phyloP scores from a whole-genome alignment of 176 grass and related monocot genomes.

The Ensete glaucum region DNA sequence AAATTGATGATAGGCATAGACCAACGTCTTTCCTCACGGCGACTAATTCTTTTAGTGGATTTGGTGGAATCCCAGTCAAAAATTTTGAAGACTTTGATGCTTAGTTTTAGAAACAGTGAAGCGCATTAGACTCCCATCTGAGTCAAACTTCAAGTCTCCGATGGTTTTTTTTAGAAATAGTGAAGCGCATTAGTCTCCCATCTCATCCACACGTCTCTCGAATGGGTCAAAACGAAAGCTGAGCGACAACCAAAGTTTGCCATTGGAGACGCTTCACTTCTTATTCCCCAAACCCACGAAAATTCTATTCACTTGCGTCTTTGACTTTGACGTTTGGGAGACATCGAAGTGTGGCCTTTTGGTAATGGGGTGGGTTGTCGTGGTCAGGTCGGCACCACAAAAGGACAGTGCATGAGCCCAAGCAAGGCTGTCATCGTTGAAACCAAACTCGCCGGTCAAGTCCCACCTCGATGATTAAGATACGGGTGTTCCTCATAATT shows the following conservation, averaged over 20 bases:
- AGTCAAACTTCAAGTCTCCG: too few relatives aligned
- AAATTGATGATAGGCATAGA: background rate
- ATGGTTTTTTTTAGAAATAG: background rate
- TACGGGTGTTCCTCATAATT: too few relatives aligned
- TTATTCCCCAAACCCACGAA: background rate
- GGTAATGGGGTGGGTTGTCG: background rate
- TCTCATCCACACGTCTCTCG: background rate
- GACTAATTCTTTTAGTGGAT: background rate
- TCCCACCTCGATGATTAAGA: too few relatives aligned
- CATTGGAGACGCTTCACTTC: background rate
- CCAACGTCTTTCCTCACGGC: background rate
- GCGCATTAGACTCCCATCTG: background rate
- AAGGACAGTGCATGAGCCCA: background rate
- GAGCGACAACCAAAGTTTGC: too few relatives aligned
- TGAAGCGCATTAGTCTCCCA: background rate
- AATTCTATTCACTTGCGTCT: background rate
- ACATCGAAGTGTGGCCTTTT: background rate
- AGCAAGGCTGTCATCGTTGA: slow-evolving; percentile 2
- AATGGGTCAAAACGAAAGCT: background rate
- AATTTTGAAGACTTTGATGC: background rate
- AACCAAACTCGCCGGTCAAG: background rate
- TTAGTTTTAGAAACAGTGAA: background rate
- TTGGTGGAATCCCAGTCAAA: slow-evolving; percentile 13
- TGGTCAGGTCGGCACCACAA: slow-evolving; percentile 1
- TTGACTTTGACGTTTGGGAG: background rate